Base-by-base conservation (phyloP, 1,284 basidiomycete genomes). In the Heterobasidion annosum region DNA sequence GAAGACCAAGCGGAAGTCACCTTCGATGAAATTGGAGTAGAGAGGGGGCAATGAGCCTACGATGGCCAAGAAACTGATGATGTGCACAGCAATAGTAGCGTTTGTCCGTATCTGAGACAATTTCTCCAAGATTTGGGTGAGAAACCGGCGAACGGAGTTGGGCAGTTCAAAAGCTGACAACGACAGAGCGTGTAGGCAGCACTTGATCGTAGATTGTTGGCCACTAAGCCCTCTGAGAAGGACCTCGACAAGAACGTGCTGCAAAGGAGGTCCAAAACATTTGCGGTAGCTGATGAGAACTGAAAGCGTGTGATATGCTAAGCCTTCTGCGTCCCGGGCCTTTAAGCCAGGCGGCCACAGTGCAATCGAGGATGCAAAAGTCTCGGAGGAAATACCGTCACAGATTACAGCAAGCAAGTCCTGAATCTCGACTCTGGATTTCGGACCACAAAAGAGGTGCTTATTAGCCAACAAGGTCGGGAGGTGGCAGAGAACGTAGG, bases 61-160 rank as follows among this genome's bases (percentile, higher is more conserved):
- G 57, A 96, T 88, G 49, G 85, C 82, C 34, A 99, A 82, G 67
- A 99, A 91, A 62, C 93, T 93, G 59, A 99, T 82, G 65, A 99
- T 97, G 67, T 99, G 95, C 9, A 97, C 91, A 2, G 93, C 91
- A 77, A 98, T 91, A 51, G 87, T 85, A 3, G 92, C 87, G 55
- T 93, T 95, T 2, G 93, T 93, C 82, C 98, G 94, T 68, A 99
- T 96, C 65, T 92, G 91, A 8, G 91, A 89, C 42, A 98, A 79
- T 67, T 91, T 93, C 61, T 91, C 87, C 54, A 99, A 75, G 57
- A 98, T 93, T 43, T 81, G 74, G 8, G 89, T 79, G 42, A 98
- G 76, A 63, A 80, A 84, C 61, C 88, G 91, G 19, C 88, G 91
- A 68, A 96, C 83, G 10, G 91, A 91, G 34, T 83, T 75, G 55